A percentile compares a stretch with the other conserved stretches of the same genome.
Conservation (phyloP, 2,329 filamentous ascomycete genomes). For the Ilyonectria mors-panacis region DNA sequence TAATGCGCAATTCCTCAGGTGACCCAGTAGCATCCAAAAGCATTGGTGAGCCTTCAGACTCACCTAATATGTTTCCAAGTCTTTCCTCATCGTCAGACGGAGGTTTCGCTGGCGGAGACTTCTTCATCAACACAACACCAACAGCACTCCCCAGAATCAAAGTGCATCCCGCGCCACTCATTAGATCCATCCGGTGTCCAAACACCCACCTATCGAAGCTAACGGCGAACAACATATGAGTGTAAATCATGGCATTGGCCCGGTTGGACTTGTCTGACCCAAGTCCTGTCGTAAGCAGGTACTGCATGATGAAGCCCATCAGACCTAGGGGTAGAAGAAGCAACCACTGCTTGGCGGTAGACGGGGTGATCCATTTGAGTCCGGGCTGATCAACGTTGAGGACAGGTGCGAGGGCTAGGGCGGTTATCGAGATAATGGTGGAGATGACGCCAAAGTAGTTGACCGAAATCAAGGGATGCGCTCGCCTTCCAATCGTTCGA, state of each 20-base stretch:
- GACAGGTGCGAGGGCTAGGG: constrained; percentile 68
- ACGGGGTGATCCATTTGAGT: constrained; percentile 60
- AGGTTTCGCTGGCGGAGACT: constrained; percentile 47
- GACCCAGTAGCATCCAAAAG: constrained; percentile 52
- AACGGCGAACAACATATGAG: constrained; percentile 70
- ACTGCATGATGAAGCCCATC: constrained; percentile 88
- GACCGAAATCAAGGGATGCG: constrained; percentile 86
- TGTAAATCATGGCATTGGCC: constrained; percentile 72
- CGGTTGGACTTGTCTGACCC: constrained; percentile 77
- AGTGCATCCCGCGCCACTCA: constrained; percentile 66
- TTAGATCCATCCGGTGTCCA: constrained; percentile 64
- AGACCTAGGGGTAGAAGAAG: constrained; percentile 78
- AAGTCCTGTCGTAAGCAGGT: constrained; percentile 84
- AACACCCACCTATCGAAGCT: constrained; percentile 68
- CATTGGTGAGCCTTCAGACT: constrained; percentile 59
- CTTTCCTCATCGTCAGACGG: constrained; percentile 54
- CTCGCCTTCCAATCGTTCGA: constrained; percentile 83
- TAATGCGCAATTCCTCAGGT: constrained; percentile 38
- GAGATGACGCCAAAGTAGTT: constrained; percentile 86
- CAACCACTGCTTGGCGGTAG: constrained; percentile 70
- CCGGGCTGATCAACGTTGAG: constrained; percentile 62
- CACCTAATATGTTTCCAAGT: constrained; percentile 48
- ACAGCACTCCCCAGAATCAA: constrained; percentile 69
- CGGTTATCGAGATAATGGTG: constrained; percentile 75
- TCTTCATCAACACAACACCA: constrained; percentile 64